These are phyloP conservation scores for Boletus nobilissimus DNA, from an alignment of 1,284 basidiomycete species.

Conservation along the genomic window DNA sequence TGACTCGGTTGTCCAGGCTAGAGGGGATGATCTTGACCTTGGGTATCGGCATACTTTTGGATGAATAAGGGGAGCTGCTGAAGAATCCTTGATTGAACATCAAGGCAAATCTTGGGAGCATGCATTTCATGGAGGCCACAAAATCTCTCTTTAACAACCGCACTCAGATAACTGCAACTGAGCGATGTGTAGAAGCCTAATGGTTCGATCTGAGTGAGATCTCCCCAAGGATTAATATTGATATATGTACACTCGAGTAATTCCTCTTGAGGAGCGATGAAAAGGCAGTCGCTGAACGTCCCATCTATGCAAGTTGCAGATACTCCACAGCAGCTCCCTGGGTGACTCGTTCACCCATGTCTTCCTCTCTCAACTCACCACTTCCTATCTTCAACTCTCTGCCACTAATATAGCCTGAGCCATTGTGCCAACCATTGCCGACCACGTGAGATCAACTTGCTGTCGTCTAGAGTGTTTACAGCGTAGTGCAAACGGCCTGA, in stretches of 20 bases:
- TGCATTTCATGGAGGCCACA: not conserved
- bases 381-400: too few species aligned
- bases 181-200: slow-evolving; percentile 14
- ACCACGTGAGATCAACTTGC: too few species aligned
- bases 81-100: slow-evolving; percentile 6
- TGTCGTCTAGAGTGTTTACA: too few species aligned
- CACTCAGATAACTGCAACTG: not conserved
- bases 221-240: too few species aligned
- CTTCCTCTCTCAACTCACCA: too few species aligned
- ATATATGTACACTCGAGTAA: not conserved
- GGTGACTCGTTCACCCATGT: too few species aligned
- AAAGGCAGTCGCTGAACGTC: slow-evolving; percentile 9
- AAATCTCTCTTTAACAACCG: not conserved
- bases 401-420: too few species aligned
- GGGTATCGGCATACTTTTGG: not conserved
- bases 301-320: too few species aligned
- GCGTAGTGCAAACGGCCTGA: too few species aligned
- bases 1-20: not conserved
- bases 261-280: slow-evolving; percentile 11
- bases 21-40: not conserved
- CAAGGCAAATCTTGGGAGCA: not conserved
- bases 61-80: slow-evolving; percentile 13
- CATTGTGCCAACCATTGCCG: too few species aligned
- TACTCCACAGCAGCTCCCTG: too few species aligned
- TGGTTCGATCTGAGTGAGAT: not conserved